These are phyloP conservation scores for Exserohilum turcica DNA, from an alignment of 2,329 filamentous ascomycete species.

Conservation along the genomic window DNA sequence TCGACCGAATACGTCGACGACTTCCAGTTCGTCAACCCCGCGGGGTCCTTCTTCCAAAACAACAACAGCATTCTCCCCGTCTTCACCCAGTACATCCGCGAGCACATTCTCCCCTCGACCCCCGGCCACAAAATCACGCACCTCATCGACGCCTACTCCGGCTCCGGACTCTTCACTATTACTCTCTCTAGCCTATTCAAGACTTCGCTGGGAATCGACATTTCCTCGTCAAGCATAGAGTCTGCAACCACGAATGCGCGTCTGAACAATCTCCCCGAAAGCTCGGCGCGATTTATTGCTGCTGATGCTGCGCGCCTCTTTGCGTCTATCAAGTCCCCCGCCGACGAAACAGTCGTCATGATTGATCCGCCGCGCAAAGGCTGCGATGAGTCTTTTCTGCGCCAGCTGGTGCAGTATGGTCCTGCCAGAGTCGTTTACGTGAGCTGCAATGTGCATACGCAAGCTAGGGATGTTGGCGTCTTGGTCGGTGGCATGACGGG, in stretches of 20 bases:
- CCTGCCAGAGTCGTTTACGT: conserved; percentile 88
- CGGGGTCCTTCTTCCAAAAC: conserved; percentile 97
- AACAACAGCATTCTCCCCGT: conserved; percentile 94
- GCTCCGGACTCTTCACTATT: conserved; percentile 95
- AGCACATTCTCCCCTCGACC: conserved; percentile 67
- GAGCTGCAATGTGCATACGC: conserved; percentile 96
- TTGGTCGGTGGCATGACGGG: conserved; percentile 72
- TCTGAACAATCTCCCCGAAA: conserved; percentile 70
- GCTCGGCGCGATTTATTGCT: conserved; percentile 81
- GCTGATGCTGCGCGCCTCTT: conserved; percentile 88
- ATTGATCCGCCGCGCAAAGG: conserved; percentile 97
- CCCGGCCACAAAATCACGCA: conserved; percentile 65
- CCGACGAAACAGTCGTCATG: conserved; percentile 87
- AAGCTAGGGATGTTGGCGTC: conserved; percentile 89
- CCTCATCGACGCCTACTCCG: conserved; percentile 96
- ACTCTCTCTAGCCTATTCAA: conserved; percentile 82
- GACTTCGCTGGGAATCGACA: conserved; percentile 87
- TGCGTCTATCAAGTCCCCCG: conserved; percentile 71
- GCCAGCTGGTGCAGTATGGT: conserved; percentile 77
- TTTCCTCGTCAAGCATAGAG: conserved; percentile 76
- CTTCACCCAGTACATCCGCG: conserved; percentile 86
- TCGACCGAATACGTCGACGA: conserved; percentile 86
- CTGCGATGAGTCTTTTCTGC: conserved; percentile 82
- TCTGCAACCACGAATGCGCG: conserved; percentile 79
- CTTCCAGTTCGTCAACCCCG: conserved; percentile 87